Base-by-base conservation (phyloP, 257 asterid genomes). In the Salvia miltiorrhiza region DNA sequence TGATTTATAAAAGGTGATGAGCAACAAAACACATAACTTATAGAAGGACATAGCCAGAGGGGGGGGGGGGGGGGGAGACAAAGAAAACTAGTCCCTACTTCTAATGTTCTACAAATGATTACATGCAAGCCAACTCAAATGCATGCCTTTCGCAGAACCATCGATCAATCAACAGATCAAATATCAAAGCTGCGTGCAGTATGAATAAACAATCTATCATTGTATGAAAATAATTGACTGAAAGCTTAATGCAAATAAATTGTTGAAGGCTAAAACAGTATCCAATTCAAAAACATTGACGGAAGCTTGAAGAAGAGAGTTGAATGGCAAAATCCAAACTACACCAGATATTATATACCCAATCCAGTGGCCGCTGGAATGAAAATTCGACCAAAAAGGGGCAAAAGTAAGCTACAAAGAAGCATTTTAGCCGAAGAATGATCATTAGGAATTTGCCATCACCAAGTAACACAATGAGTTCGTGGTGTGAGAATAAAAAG, bases 121-220 rank as follows among this genome's bases (percentile, higher is more conserved):
- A 33, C 55, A 21, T 11, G n/a, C 2, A 44, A 21, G 35, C 17
- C 47, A 14, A 57, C 63, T 55, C 8, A 56, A 56, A 66, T 65
- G 19, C 73, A 47, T 37, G 26, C 3, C 63, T 20, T 30, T 56
- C 20, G 4, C 23, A 55, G n/a, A 44, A n/a, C 40, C 14, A 5
- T 21, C 50, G 32, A 61, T 50, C 4, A 32, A 73, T 16, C 13
- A 39, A 67, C 69, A 13, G 5, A 58, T 59, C 71, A 73, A n/a
- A 41, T 21, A 55, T 13, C 54, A 45, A 16, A 58, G 2, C 47
- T 26, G 20, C 41, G 16, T 35, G 24, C 44, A 24, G 56, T 20
- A 41, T 20, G 50, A 28, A 47, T 10, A 55, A 28, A 30, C 43
- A 7, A 30, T 45, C n/a, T 4, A 4, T 57, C 32, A 20, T n/a